Conservation (phyloP, 257 asterid species). For the Phtheirospermum japonicum region DNA sequence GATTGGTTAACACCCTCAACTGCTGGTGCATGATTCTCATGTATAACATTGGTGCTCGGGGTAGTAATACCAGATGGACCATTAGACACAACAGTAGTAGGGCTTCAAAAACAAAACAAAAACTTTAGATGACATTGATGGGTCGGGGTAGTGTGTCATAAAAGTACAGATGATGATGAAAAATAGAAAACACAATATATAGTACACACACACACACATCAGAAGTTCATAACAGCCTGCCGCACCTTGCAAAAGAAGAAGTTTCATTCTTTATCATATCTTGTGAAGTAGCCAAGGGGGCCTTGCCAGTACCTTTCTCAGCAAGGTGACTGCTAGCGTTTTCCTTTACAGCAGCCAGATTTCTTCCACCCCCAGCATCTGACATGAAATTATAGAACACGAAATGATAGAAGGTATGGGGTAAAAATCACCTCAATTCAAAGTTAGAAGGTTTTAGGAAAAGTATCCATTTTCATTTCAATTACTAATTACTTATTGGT, state of each 20-base stretch:
- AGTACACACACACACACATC: constrained; percentile 23
- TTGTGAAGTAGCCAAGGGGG: constrained; percentile 38
- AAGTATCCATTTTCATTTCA: background rate
- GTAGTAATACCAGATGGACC: constrained; percentile 46
- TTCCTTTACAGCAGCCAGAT: constrained; percentile 46
- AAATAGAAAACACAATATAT: constrained; percentile 17
- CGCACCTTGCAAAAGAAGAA: constrained; percentile 52
- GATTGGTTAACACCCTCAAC: constrained; percentile 28
- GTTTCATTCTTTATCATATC: constrained; percentile 50
- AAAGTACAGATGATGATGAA: constrained; percentile 16
- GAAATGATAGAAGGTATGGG: constrained; percentile 19
- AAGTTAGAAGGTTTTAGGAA: background rate
- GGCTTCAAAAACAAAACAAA: constrained; percentile 51
- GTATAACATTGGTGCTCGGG: constrained; percentile 36
- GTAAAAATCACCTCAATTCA: constrained; percentile 11
- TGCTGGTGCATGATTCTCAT: constrained; percentile 33
- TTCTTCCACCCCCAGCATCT: constrained; percentile 74
- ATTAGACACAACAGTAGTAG: constrained; percentile 38
- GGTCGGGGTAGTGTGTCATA: background rate
- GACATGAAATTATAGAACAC: constrained; percentile 30
- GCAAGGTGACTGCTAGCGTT: constrained; percentile 35
- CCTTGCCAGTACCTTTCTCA: constrained; percentile 46
- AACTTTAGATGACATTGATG: constrained; percentile 12
- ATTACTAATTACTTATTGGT: background rate
- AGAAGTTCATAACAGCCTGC: constrained; percentile 19